phyloP scores from a whole-genome alignment of 768 basidiomycete genomes.

The Russula compacta region DNA sequence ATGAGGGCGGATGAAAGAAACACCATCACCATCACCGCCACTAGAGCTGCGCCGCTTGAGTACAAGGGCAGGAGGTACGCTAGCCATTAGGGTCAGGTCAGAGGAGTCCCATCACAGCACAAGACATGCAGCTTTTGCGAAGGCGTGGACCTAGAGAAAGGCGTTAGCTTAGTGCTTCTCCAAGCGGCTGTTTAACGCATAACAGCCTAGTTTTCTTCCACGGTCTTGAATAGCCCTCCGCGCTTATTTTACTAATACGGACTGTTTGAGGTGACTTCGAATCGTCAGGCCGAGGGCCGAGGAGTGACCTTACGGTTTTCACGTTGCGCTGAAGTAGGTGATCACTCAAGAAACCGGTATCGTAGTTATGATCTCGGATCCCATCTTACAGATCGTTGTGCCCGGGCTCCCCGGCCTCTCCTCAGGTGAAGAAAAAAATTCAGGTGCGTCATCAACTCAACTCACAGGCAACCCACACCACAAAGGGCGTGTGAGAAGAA shows the following conservation, averaged over 20 bases:
- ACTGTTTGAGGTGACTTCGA: no score
- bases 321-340: not conserved
- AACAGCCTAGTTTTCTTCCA: no score
- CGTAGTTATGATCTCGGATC: not conserved
- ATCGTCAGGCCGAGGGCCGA: no score
- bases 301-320: not conserved
- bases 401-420: not conserved
- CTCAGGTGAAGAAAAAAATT: not conserved
- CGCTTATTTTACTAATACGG: no score
- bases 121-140: not conserved
- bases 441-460: not conserved
- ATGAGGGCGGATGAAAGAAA: no score
- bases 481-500: not conserved
- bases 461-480: not conserved
- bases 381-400: not conserved
- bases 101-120: not conserved
- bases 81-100: not conserved
- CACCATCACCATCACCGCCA: not conserved
- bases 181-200: no score
- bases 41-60: not conserved
- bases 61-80: not conserved
- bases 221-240: no score
- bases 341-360: not conserved
- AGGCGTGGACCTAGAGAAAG: not conserved
- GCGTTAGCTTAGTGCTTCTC: no score